Evolutionary conservation across 768 basidiomycete species (phyloP).

Genomic region (Brasilioporus rufonigricans): DNA sequence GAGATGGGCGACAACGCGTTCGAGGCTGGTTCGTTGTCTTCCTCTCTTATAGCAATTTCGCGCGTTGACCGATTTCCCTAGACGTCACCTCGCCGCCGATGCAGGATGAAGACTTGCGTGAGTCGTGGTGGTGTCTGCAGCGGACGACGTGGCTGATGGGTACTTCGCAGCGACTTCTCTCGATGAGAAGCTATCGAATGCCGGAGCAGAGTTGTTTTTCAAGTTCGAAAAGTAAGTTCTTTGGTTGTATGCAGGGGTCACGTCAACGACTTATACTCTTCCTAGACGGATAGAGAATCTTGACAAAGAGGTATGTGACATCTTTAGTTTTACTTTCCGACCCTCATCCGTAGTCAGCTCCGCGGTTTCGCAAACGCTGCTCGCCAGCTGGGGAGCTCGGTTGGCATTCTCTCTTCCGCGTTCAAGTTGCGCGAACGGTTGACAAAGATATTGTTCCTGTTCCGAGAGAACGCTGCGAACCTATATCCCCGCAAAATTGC

Average conservation of each 20-base stretch:
- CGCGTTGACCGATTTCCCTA: constrained; percentile 7
- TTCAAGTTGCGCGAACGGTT: constrained; percentile 51
- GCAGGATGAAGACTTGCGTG: constrained; percentile 46
- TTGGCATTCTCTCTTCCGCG: constrained; percentile 54
- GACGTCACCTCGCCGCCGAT: constrained; percentile 33
- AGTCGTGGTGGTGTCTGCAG: constrained; percentile 2
- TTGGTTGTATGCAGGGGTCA: not conserved
- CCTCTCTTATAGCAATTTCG: not conserved
- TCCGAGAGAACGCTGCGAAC: constrained; percentile 56
- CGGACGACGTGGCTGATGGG: constrained; percentile 5
- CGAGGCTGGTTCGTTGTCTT: constrained; percentile 30
- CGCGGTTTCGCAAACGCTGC: constrained; percentile 55
- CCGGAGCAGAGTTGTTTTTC: constrained; percentile 49
- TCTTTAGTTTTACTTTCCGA: not conserved
- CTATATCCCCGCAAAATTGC: constrained; percentile 50
- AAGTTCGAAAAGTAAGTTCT: constrained; percentile 44
- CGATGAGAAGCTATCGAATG: constrained; percentile 49
- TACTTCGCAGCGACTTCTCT: constrained; percentile 37
- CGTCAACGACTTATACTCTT: constrained; percentile 4
- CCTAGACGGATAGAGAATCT: constrained; percentile 45
- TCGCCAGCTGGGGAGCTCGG: constrained; percentile 53
- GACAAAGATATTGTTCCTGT: constrained; percentile 47
- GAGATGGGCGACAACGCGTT: constrained; percentile 42
- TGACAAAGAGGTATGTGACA: constrained; percentile 43
- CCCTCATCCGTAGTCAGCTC: constrained; percentile 33